These are phyloP conservation scores for Plectosphaerella plurivora DNA, from an alignment of 2,329 filamentous ascomycete genomes.

Conservation along the genomic window DNA sequence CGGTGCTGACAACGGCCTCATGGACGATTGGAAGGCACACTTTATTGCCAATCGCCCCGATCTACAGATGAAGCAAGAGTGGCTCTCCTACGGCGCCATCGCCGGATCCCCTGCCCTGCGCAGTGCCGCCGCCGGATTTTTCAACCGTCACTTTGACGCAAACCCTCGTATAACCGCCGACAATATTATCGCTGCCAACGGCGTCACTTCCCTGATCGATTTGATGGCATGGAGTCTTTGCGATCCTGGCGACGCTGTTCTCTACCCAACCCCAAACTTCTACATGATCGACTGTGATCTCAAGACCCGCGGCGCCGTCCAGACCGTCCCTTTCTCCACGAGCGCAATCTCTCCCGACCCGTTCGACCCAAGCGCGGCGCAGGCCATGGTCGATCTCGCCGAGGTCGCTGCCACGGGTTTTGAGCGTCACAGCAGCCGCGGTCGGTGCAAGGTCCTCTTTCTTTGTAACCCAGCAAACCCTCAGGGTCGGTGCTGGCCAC, in stretches of 20 bases:
- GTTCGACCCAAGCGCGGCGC: not conserved
- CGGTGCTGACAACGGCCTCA: constrained; percentile 3
- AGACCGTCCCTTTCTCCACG: not conserved
- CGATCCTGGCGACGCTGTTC: constrained; percentile 3
- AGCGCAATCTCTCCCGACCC: not conserved
- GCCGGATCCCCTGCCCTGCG: not conserved
- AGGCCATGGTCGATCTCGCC: not conserved
- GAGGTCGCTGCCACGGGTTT: not conserved
- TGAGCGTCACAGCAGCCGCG: not conserved
- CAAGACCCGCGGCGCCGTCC: not conserved
- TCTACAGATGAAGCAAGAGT: not conserved
- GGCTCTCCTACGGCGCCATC: not conserved
- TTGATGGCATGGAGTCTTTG: constrained; percentile 4
- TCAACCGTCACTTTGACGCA: constrained; percentile 1
- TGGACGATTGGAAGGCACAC: not conserved
- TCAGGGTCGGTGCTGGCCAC: constrained; percentile 1
- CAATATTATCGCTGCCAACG: constrained; percentile 2
- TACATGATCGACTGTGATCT: constrained; percentile 4
- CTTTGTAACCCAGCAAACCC: constrained; percentile 6
- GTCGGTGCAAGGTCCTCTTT: not conserved
- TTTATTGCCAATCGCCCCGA: not conserved
- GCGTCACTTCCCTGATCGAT: constrained; percentile 3
- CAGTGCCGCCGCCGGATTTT: not conserved
- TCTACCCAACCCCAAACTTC: constrained; percentile 3
- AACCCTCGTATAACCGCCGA: not conserved